Evolutionary conservation across 805 yeast species (phyloP).

Genomic region (Saccharomycopsis fodiens): DNA sequence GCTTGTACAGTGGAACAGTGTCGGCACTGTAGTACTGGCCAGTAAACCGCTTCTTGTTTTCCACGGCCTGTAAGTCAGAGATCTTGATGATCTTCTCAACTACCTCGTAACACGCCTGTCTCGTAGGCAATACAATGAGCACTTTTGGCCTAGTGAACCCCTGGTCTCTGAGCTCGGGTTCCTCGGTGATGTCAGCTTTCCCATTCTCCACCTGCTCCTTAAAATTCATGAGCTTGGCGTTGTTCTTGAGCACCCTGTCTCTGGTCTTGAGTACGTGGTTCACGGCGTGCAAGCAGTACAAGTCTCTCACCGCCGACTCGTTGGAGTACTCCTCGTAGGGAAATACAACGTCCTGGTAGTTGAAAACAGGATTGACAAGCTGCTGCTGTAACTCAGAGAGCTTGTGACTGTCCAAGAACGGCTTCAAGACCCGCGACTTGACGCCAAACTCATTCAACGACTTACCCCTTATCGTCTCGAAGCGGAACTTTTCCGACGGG

Average conservation of each 20-base stretch:
- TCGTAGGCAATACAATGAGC: slow-evolving; percentile 73
- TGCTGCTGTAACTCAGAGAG: slow-evolving; percentile 40
- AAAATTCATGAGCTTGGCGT: slow-evolving; percentile 41
- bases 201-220: slow-evolving; percentile 30
- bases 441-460: slow-evolving; percentile 28
- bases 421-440: slow-evolving; percentile 33
- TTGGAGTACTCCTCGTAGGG: slow-evolving; percentile 49
- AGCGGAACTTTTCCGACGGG: slow-evolving; percentile 25
- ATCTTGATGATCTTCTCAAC: slow-evolving; percentile 53
- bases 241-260: slow-evolving; percentile 76
- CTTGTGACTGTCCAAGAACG: slow-evolving; percentile 23
- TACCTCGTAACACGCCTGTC: slow-evolving; percentile 66
- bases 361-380: slow-evolving; percentile 57
- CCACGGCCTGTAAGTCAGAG: slow-evolving; percentile 68
- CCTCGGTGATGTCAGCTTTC: slow-evolving; percentile 20
- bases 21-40: slow-evolving; percentile 50
- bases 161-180: slow-evolving; percentile 75
- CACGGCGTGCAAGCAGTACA: slow-evolving; percentile 63
- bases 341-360: slow-evolving; percentile 63
- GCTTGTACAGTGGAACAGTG: slow-evolving; percentile 46
- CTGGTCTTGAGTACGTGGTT: slow-evolving; percentile 85
- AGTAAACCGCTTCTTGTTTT: slow-evolving; percentile 69
- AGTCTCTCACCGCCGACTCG: slow-evolving; percentile 45
- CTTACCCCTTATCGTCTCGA: background rate
- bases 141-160: slow-evolving; percentile 94